Percentiles rank a stretch among this genome's conserved stretches.
Evolutionary conservation across 2,329 filamentous ascomycete genomes (phyloP).

Genomic region (Fusarium solani-melongenae): DNA sequence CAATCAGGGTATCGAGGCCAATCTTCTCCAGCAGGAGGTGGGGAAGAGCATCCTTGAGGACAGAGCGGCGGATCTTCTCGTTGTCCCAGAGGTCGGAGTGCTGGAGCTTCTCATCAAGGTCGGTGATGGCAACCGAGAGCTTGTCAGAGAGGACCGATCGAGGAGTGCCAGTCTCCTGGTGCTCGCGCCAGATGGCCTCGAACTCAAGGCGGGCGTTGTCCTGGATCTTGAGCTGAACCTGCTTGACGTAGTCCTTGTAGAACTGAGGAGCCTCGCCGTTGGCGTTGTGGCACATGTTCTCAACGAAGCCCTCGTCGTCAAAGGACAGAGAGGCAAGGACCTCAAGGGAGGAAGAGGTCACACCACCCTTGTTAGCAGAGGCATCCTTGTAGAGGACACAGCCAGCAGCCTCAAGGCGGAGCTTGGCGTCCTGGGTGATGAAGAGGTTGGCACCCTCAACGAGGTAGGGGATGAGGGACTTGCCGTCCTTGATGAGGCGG

Average conservation of each 20-base stretch:
- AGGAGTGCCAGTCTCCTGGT: constrained; percentile 81
- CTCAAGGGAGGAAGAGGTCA: constrained; percentile 96
- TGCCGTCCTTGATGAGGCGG: constrained; percentile 91
- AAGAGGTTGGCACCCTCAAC: constrained; percentile 98
- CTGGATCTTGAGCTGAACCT: constrained; percentile 90
- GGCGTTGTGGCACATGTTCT: constrained; percentile 91
- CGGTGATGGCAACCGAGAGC: constrained; percentile 92
- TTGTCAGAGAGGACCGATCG: constrained; percentile 92
- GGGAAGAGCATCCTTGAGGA: constrained; percentile 88
- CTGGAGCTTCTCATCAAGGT: constrained; percentile 95
- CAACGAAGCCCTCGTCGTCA: constrained; percentile 86
- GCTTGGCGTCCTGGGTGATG: constrained; percentile 97
- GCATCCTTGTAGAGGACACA: constrained; percentile 98
- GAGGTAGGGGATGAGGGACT: constrained; percentile 89
- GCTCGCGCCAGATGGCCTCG: constrained; percentile 97
- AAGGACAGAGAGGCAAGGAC: constrained; percentile 95
- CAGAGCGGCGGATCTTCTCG: constrained; percentile 77
- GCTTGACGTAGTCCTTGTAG: constrained; percentile 91
- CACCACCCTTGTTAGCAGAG: constrained; percentile 97
- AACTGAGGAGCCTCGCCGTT: constrained; percentile 83
- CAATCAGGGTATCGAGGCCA: constrained; percentile 86
- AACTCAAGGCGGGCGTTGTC: constrained; percentile 95
- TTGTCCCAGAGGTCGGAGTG: constrained; percentile 92
- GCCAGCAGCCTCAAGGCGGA: constrained; percentile 93
- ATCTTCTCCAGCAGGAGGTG: constrained; percentile 87